phyloP scores from a whole-genome alignment of 441 rosid species.

The Theobroma grandiflorum region DNA sequence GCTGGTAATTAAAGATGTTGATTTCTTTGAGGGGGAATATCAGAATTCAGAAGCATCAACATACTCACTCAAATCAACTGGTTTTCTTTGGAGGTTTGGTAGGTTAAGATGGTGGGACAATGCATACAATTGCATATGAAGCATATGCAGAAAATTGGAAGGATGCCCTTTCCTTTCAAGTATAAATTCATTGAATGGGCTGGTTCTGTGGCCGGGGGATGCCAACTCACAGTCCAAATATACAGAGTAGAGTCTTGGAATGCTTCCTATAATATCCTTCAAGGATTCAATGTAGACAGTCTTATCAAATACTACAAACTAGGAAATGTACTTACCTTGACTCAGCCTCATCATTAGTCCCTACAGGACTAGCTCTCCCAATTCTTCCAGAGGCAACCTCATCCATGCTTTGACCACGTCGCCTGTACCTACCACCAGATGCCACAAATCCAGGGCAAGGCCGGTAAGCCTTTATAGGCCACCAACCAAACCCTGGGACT shows the following conservation, averaged over 20 bases:
- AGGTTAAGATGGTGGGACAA: not conserved
- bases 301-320: not conserved
- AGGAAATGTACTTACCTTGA: slow-evolving; percentile 38
- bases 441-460: slow-evolving; percentile 87
- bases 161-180: not conserved
- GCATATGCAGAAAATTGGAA: not conserved
- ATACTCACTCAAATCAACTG: slow-evolving; percentile 10
- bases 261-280: not conserved
- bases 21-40: too few relatives aligned
- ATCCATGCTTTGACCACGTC: slow-evolving; percentile 91
- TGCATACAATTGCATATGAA: not conserved
- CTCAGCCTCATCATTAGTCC: slow-evolving; percentile 29
- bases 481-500: slow-evolving; percentile 97
- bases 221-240: not conserved
- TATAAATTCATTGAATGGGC: not conserved
- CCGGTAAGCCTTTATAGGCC: slow-evolving; percentile 95
- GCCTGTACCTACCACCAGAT: slow-evolving; percentile 80
- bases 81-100: not conserved
- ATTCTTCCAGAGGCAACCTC: slow-evolving; percentile 75
- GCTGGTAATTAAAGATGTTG: not conserved
- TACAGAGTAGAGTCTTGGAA: not conserved
- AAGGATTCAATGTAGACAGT: not conserved
- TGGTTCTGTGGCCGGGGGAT: not conserved
- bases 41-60: not conserved
- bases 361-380: slow-evolving; percentile 27